phyloP scores from a whole-genome alignment of 768 basidiomycete genomes.

The Lactifluus volemus region DNA sequence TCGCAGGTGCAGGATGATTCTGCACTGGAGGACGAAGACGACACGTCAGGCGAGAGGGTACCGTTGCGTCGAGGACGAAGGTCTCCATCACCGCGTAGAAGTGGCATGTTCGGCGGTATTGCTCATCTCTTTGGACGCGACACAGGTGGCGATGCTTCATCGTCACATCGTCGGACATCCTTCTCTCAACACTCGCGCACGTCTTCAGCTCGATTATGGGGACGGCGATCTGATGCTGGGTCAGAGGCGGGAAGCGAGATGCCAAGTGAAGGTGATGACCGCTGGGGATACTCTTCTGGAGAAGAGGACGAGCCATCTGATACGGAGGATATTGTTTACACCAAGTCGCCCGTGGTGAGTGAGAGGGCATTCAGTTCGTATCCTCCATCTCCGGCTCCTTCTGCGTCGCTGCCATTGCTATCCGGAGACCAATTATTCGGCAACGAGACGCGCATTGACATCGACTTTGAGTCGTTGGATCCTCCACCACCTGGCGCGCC shows the following conservation, averaged over 20 bases:
- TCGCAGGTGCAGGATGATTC: constrained; percentile 8
- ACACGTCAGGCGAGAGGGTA: not conserved
- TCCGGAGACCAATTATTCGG: constrained; percentile 74
- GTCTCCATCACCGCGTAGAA: constrained; percentile 24
- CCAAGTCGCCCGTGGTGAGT: constrained; percentile 33
- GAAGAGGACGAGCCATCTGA: constrained; percentile 58
- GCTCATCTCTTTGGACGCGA: constrained; percentile 51
- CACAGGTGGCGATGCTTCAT: constrained; percentile 27
- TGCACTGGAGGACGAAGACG: constrained; percentile 18
- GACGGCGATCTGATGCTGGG: constrained; percentile 46
- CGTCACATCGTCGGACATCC: constrained; percentile 41
- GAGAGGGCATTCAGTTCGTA: constrained; percentile 69
- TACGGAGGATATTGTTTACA: constrained; percentile 29
- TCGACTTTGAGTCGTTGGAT: constrained; percentile 52
- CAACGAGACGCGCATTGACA: constrained; percentile 75
- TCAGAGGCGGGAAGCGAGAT: constrained; percentile 54
- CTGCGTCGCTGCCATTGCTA: constrained; percentile 55
- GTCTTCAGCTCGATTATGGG: constrained; percentile 40
- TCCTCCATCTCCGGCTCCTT: constrained; percentile 48
- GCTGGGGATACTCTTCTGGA: constrained; percentile 91
- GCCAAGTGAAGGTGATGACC: constrained; percentile 46
- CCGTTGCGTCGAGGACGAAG: constrained; percentile 15
- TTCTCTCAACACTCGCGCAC: constrained; percentile 49
- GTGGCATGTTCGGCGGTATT: constrained; percentile 53
- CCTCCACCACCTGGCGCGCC: constrained; percentile 77